Conservation (phyloP, 257 asterid genomes). For the Capsicum baccatum region DNA sequence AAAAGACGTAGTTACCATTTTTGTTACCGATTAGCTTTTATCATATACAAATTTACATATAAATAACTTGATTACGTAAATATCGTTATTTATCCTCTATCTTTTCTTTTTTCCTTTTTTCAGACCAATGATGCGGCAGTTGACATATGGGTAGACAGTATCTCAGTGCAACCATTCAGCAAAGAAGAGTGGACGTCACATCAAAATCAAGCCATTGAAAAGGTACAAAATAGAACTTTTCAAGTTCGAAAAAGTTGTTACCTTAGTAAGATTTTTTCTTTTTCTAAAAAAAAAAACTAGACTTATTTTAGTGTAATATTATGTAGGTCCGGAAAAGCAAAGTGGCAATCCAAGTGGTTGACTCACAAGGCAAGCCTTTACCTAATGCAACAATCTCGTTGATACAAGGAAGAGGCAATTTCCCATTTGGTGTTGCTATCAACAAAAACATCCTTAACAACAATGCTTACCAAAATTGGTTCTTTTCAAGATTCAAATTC, state of each 20-base stretch:
- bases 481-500: conserved; percentile 55
- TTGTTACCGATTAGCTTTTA: background rate
- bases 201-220: conserved; percentile 53
- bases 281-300: too few relatives aligned
- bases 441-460: conserved; percentile 29
- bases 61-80: background rate
- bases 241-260: too few relatives aligned
- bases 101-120: background rate
- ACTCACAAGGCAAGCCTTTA: conserved; percentile 31
- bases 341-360: conserved; percentile 39
- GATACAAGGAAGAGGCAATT: background rate
- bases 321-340: conserved; percentile 39
- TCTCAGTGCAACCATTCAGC: conserved; percentile 71
- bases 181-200: conserved; percentile 58
- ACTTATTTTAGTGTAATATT: background rate
- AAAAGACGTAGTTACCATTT: background rate
- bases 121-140: conserved; percentile 34
- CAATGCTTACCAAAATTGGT: conserved; percentile 51
- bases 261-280: too few relatives aligned
- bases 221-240: conserved; percentile 36
- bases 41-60: background rate
- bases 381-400: conserved; percentile 30
- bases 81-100: background rate
- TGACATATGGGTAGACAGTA: conserved; percentile 44
- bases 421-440: conserved; percentile 41